A percentile compares a stretch with the other conserved stretches of the same genome.
Conservation (phyloP, 163 green algal genomes). For the Scenedesmus sp. region DNA sequence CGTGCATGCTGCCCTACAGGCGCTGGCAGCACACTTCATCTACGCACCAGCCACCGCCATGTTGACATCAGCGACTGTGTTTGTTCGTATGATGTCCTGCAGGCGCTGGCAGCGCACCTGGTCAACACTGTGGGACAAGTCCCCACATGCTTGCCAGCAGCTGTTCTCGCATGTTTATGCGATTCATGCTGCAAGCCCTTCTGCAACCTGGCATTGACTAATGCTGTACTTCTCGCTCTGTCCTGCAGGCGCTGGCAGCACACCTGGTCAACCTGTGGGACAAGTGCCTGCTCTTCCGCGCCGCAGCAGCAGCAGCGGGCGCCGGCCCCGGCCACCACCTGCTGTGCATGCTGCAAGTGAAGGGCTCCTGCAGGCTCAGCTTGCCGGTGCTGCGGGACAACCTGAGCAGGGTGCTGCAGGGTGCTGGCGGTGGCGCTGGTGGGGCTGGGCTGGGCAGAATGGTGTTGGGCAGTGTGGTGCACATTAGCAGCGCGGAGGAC, state of each 20-base stretch:
- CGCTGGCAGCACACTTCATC: neutral
- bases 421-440: neutral
- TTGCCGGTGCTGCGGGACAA: conserved; percentile 51
- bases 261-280: conserved; percentile 41
- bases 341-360: conserved; percentile 37
- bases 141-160: neutral
- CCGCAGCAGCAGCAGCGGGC: neutral
- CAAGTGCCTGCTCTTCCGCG: conserved; percentile 41
- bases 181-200: too few species aligned
- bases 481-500: conserved; percentile 34
- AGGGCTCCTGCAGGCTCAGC: neutral
- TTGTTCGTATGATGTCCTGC: too few species aligned
- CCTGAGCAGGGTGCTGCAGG: conserved; percentile 38
- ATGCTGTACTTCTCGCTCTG: too few species aligned
- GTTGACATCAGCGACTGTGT: too few species aligned
- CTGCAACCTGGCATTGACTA: too few species aligned
- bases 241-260: conserved; percentile 34
- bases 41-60: conserved; percentile 3
- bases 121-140: conserved; percentile 50
- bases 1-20: too few species aligned
- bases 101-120: conserved; percentile 6
- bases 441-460: neutral
- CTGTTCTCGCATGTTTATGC: too few species aligned
- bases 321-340: neutral
- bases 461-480: conserved; percentile 32